These are phyloP conservation scores for Microascus cirrosus DNA, from an alignment of 2,329 filamentous ascomycete genomes.

Conservation along the genomic window DNA sequence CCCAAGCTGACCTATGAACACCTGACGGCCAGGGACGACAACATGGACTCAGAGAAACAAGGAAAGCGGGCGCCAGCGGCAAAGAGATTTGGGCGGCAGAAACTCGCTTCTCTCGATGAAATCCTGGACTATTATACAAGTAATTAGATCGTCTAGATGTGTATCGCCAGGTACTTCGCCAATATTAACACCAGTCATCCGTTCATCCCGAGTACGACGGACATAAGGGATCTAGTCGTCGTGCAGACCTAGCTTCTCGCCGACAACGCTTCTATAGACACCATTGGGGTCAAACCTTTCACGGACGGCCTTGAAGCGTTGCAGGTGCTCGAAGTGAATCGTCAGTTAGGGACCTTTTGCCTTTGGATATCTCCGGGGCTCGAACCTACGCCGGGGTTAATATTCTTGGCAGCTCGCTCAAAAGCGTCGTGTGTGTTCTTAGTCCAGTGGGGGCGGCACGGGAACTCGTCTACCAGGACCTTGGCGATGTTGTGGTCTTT, in stretches of 20 bases:
- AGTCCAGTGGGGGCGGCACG: constrained; percentile 40
- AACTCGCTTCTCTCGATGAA: too few relatives aligned
- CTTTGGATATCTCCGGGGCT: background rate
- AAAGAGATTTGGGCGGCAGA: too few relatives aligned
- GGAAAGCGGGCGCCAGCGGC: too few relatives aligned
- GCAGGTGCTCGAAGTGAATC: constrained; percentile 21
- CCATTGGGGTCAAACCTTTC: constrained; percentile 36
- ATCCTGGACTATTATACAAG: too few relatives aligned
- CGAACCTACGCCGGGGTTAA: constrained; percentile 30
- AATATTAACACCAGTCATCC: too few relatives aligned
- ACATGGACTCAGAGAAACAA: too few relatives aligned
- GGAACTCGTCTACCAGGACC: constrained; percentile 35
- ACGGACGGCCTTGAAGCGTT: constrained; percentile 34
- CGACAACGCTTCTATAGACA: constrained; percentile 33
- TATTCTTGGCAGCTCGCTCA: constrained; percentile 28
- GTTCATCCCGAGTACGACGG: background rate
- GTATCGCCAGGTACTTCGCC: too few relatives aligned
- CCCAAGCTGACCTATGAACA: too few relatives aligned
- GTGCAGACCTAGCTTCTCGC: constrained; percentile 36
- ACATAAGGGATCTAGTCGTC: background rate
- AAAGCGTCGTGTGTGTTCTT: constrained; percentile 40
- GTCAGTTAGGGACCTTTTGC: background rate
- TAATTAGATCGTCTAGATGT: too few relatives aligned
- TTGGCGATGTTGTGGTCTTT: constrained; percentile 32
- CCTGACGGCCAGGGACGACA: too few relatives aligned